Evolutionary conservation across 148 eudicot genomes (phyloP).

Genomic region (Fagopyrum tataricum): DNA sequence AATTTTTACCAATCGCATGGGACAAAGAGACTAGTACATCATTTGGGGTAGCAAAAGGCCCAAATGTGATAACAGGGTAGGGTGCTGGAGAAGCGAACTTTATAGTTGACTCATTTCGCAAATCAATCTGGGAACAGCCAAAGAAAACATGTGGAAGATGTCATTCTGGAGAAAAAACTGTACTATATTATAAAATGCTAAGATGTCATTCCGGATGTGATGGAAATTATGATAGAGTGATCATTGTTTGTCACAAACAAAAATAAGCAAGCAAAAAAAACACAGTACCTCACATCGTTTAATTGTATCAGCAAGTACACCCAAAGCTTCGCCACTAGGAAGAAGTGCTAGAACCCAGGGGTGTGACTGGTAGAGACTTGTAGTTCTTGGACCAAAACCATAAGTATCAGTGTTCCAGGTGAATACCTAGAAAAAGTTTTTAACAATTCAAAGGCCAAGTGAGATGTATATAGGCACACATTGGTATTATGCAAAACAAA

Average conservation of each 20-base stretch:
- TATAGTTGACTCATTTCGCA: constrained; percentile 58
- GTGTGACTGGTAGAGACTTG: constrained; percentile 90
- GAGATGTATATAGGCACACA: neutral
- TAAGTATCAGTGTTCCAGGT: constrained; percentile 97
- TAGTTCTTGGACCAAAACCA: constrained; percentile 89
- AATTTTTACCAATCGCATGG: constrained; percentile 65
- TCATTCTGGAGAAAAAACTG: neutral
- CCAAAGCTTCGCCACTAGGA: constrained; percentile 77
- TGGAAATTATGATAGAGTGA: neutral
- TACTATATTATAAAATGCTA: neutral
- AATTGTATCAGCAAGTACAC: constrained; percentile 93
- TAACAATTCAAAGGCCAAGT: neutral
- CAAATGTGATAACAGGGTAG: constrained; percentile 78
- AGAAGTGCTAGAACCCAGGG: constrained; percentile 94
- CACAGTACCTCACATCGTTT: constrained; percentile 73
- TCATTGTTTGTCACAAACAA: too few relatives aligned
- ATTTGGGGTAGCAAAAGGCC: constrained; percentile 82
- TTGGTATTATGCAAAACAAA: neutral
- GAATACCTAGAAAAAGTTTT: constrained; percentile 46
- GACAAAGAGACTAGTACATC: constrained; percentile 70
- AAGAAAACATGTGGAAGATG: neutral
- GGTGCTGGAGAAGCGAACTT: constrained; percentile 48
- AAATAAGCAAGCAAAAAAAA: too few relatives aligned
- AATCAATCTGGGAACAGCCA: constrained; percentile 54
- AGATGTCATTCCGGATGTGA: neutral